phyloP scores from a whole-genome alignment of 352 stramenopile genomes.

The Phytopythium cucurbitacearum region DNA sequence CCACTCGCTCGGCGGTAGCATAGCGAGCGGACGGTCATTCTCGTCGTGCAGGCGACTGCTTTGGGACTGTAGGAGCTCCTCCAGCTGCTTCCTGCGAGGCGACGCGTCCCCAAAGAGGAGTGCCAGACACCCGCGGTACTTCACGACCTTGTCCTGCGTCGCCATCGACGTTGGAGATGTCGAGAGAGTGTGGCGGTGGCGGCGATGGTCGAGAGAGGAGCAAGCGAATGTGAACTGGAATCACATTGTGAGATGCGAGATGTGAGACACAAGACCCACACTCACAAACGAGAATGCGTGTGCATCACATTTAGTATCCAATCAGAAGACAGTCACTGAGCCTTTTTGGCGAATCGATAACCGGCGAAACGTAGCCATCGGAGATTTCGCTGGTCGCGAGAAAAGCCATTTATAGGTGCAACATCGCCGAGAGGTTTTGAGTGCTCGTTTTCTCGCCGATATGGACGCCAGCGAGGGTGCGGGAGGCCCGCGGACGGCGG shows the following conservation, averaged over 20 bases:
- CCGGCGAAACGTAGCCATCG: too few species aligned
- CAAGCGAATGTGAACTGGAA: too few species aligned
- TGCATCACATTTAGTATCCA: too few species aligned
- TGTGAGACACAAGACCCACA: too few species aligned
- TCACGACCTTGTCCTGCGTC: constrained; percentile 11
- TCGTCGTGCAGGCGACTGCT: neutral
- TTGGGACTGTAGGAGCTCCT: constrained; percentile 7
- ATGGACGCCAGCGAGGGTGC: neutral
- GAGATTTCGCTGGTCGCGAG: too few species aligned
- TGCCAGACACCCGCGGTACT: constrained; percentile 35
- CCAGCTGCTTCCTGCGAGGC: constrained; percentile 12
- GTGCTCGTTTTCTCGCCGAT: too few species aligned
- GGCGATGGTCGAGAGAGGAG: neutral
- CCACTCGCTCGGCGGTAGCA: constrained; percentile 30
- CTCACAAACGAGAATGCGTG: too few species aligned
- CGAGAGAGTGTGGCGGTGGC: neutral
- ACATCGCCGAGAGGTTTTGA: too few species aligned
- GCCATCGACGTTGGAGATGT: constrained; percentile 2
- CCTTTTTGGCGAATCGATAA: too few species aligned
- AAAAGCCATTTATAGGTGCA: too few species aligned
- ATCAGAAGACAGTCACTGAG: too few species aligned
- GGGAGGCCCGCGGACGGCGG: constrained; percentile 13
- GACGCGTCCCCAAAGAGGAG: constrained; percentile 21
- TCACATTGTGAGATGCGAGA: neutral
- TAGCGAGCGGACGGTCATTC: neutral